Evolutionary conservation across 352 stramenopile genomes (phyloP), one percentile per base, ranked within the genome.

Genomic region (Thraustochytrium sp.): DNA sequence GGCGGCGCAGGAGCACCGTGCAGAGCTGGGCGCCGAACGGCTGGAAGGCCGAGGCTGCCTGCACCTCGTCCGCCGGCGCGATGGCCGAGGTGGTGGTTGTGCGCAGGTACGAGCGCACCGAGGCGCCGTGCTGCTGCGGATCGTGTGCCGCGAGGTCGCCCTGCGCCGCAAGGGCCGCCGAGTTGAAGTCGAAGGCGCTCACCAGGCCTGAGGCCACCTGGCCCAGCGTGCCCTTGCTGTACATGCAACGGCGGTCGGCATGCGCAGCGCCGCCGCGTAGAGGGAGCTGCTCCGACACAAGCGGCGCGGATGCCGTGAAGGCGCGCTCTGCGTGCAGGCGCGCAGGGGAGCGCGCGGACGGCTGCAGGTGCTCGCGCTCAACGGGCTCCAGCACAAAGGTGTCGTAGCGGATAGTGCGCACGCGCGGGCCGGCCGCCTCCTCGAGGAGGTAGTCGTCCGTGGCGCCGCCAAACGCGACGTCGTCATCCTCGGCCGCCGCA

Each of bases 281-380:
- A 9, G 68, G 68, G 9, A 80, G 42, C 26, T 46, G 68, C 4
- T 80, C 68, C 1, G 68, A 72, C 16, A 34, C 31, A 11, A 80
- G 31, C 21, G 68, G 37, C 42, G 42, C 26, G 21, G 48, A 29
- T 8, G 68, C 68, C 18, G 63, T 18, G 51, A 53, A 80, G 51
- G 68, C 46, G 51, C 76, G 68, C 49, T 80, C 68, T 21, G 68
- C 68, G 34, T 80, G 68, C n/a, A 80, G 38, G 4, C 68, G 68
- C 11, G 59, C 3, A 11, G 59, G 21, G 1, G 59, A 55, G 16
- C 40, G 34, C 9, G 59, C 42, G 36, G 46, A 21, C 8, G 59
- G 59, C 53, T 80, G 68, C 13, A 48, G 18, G 48, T 46, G 31
- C 48, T 65, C 48, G 31, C 68, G 46, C 9, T 46, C 4, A 23